A percentile compares a stretch with the other conserved stretches of the same genome.
phyloP scores from a whole-genome alignment of 306 rosid species.

The barrel medic (Medicago truncatula) region DNA sequence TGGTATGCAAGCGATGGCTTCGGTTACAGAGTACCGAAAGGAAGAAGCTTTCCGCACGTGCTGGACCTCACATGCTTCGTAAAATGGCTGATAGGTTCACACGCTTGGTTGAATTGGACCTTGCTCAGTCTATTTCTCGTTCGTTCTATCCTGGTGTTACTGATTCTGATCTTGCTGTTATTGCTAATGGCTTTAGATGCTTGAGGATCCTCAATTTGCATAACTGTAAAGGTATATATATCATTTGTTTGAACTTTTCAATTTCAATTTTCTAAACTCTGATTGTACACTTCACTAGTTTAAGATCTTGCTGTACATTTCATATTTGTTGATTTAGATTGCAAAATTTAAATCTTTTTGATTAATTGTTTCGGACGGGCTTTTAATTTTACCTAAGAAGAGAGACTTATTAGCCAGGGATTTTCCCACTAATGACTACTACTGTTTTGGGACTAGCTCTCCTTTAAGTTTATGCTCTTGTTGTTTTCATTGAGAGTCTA shows the following conservation, averaged over 20 bases:
- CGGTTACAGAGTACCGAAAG: slow-evolving; percentile 87
- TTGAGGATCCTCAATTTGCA: slow-evolving; percentile 73
- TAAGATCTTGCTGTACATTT: no score
- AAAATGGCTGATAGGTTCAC: slow-evolving; percentile 85
- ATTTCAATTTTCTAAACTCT: not conserved
- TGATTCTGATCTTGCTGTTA: slow-evolving; percentile 82
- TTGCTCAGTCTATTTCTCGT: slow-evolving; percentile 89
- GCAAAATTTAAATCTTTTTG: not conserved
- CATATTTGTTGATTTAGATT: not conserved
- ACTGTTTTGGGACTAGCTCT: not conserved
- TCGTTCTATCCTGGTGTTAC: slow-evolving; percentile 93
- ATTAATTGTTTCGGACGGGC: not conserved
- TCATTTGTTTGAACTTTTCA: not conserved
- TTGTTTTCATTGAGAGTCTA: not conserved
- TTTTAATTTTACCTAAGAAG: slow-evolving; percentile 20
- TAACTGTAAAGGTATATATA: slow-evolving; percentile 74
- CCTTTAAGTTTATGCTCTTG: not conserved
- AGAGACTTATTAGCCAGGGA: not conserved
- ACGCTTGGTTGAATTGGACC: slow-evolving; percentile 72
- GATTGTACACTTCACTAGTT: not conserved
- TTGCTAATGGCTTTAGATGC: slow-evolving; percentile 71
- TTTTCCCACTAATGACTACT: not conserved
- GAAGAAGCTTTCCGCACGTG: slow-evolving; percentile 90
- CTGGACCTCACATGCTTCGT: slow-evolving; percentile 87
- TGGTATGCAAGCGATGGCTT: slow-evolving; percentile 92